Conservation (phyloP, 768 basidiomycete genomes). For the Chlorophyllum brunneum region DNA sequence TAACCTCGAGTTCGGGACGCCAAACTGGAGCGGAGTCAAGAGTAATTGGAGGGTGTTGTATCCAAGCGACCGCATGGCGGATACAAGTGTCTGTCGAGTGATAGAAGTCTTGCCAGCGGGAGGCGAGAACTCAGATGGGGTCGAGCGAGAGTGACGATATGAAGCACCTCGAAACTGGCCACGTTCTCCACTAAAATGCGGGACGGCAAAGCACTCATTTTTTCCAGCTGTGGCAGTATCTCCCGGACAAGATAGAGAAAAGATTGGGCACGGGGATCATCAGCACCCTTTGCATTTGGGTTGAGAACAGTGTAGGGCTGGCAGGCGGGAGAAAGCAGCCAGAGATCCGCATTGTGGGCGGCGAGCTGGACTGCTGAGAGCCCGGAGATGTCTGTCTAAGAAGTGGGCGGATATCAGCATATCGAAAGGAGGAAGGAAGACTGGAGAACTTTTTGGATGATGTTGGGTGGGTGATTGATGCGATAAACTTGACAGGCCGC, state of each 20-base stretch:
- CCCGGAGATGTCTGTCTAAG: constrained; percentile 58
- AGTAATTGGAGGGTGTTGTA: constrained; percentile 61
- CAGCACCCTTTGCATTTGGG: constrained; percentile 62
- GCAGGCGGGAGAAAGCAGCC: constrained; percentile 81
- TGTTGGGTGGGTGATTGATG: constrained; percentile 47
- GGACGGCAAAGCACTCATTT: constrained; percentile 42
- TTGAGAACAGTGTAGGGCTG: constrained; percentile 84
- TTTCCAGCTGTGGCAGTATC: constrained; percentile 57
- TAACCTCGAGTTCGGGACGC: constrained; percentile 78
- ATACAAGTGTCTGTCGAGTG: constrained; percentile 54
- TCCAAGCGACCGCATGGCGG: constrained; percentile 46
- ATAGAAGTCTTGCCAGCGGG: constrained; percentile 49
- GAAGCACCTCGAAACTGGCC: constrained; percentile 71
- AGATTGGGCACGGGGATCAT: constrained; percentile 71
- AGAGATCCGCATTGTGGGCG: constrained; percentile 50
- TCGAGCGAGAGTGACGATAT: constrained; percentile 1
- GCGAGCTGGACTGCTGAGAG: constrained; percentile 48
- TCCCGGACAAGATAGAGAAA: constrained; percentile 67
- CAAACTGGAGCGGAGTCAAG: constrained; percentile 73
- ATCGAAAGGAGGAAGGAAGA: not conserved
- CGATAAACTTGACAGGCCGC: constrained; percentile 66
- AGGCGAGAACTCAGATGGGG: not conserved
- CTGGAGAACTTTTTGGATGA: constrained; percentile 46
- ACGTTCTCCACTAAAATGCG: constrained; percentile 77
- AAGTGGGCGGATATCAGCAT: not conserved